Percentiles rank a stretch among this genome's conserved stretches.
Evolutionary conservation across 345 rosid genomes (phyloP).

Genomic region (Conringia planisiliqua): DNA sequence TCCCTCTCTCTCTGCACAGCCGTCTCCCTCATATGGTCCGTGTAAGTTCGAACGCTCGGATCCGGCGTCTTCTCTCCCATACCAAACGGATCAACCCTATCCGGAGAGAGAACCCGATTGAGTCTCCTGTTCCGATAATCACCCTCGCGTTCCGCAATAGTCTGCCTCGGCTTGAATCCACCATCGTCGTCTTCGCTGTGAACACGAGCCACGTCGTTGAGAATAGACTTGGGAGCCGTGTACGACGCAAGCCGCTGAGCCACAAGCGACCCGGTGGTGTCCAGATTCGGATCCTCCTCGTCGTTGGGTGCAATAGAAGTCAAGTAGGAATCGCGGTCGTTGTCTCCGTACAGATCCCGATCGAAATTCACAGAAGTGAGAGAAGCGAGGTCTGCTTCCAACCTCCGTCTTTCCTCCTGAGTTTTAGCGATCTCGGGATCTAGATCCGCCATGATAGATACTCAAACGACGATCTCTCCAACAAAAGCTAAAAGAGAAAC

Average conservation of each 20-base stretch:
- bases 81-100: constrained; percentile 86
- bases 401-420: constrained; percentile 68
- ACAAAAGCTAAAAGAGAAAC: not conserved
- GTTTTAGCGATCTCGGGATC: constrained; percentile 78
- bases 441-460: constrained; percentile 33
- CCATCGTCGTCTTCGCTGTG: constrained; percentile 51
- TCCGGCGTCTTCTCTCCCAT: constrained; percentile 95
- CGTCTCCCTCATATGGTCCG: constrained; percentile 85
- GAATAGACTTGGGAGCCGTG: constrained; percentile 82
- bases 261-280: constrained; percentile 59
- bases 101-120: constrained; percentile 83
- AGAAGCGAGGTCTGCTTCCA: constrained; percentile 76
- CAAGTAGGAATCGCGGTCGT: constrained; percentile 62
- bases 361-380: constrained; percentile 68
- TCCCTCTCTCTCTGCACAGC: constrained; percentile 59
- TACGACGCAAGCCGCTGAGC: constrained; percentile 78
- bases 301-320: constrained; percentile 79
- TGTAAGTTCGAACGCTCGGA: constrained; percentile 65
- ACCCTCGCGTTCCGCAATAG: constrained; percentile 89
- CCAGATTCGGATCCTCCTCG: constrained; percentile 70
- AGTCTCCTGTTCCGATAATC: constrained; percentile 85
- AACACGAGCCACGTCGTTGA: constrained; percentile 72
- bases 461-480: not conserved
- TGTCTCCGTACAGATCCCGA: constrained; percentile 74
- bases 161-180: constrained; percentile 65